Evolutionary conservation across 768 basidiomycete species (phyloP), one percentile per base, ranked within the genome.

Genomic region (Lactarius sp.): DNA sequence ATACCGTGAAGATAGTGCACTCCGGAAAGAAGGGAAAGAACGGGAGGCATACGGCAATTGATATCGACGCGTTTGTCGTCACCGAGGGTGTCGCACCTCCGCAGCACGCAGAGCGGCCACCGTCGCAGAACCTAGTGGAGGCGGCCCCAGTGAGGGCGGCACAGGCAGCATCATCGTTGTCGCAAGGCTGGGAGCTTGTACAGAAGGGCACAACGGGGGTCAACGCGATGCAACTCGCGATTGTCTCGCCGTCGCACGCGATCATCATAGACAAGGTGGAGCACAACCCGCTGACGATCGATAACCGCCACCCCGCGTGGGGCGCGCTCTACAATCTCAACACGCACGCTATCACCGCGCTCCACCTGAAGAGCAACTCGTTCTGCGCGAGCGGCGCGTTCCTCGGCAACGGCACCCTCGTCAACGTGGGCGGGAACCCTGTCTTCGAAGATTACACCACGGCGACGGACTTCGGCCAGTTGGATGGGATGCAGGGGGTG

Each of bases 321-420:
- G 88, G 79, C 0, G 86, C 86, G 8, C 72, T 93, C 20, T 92
- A 86, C 73, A 83, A 90, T 71, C 76, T 93, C 50, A 70, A 81
- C 34, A 85, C 85, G 12, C 82, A 88, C 69, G 78, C 78, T 5
- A 75, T 88, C 66, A 82, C 73, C 49, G 85, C 88, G 61, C 77
- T 93, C 34, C 69, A 76, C 44, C 79, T 92, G 73, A 76, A 83
- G 68, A 90, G 90, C 5, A 92, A 93, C 71, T 92, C 91, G 27
- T 93, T 93, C 75, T 93, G 91, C 70, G 91, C 91, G 9, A 88
- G 91, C 37, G 91, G 91, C 12, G 80, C 84, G 4, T 92, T 91
- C 71, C 75, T 92, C 7, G 73, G 85, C 27, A 90, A 93, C 63
- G 91, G 91, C 4, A 88, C 88, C 1, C 71, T 92, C 39, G 75